Percentiles rank a stretch among this genome's conserved stretches.
phyloP scores from a whole-genome alignment of 2,329 filamentous ascomycete species.

The Incumbomyces delicatus region DNA sequence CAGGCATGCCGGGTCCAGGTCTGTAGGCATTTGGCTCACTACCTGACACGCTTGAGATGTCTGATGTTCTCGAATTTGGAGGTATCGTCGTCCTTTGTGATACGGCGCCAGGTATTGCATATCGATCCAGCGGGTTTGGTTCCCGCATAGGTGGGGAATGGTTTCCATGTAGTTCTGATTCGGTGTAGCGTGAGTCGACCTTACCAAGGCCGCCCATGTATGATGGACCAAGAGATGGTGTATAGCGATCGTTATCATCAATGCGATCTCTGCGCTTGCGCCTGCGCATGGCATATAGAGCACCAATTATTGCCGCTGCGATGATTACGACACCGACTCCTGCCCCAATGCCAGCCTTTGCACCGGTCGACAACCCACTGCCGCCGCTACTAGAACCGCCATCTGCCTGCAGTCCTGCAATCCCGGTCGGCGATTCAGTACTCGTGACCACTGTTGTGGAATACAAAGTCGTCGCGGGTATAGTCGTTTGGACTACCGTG shows the following conservation, averaged over 20 bases:
- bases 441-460: slow-evolving; percentile 1
- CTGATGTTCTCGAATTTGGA: not conserved
- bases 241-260: slow-evolving; percentile 12
- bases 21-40: slow-evolving; percentile 1
- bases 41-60: slow-evolving; percentile 1
- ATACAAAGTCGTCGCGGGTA: slow-evolving; percentile 2
- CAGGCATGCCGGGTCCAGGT: slow-evolving; percentile 4
- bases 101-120: not conserved
- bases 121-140: slow-evolving; percentile 4
- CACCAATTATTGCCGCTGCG: slow-evolving; percentile 16
- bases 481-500: slow-evolving; percentile 2
- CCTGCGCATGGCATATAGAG: slow-evolving; percentile 17
- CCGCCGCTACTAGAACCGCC: not conserved
- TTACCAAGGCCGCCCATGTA: slow-evolving; percentile 2
- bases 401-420: slow-evolving; percentile 3
- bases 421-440: not conserved
- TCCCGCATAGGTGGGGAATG: slow-evolving; percentile 12
- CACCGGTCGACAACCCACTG: slow-evolving; percentile 16
- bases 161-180: slow-evolving; percentile 12
- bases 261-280: slow-evolving; percentile 13
- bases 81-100: not conserved
- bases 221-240: slow-evolving; percentile 10
- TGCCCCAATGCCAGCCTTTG: slow-evolving; percentile 20
- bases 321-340: slow-evolving; percentile 16
- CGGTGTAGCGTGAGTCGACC: slow-evolving; percentile 6